Conservation (phyloP, 169 alveolate genomes). For the Plasmodium billcollinsi region DNA sequence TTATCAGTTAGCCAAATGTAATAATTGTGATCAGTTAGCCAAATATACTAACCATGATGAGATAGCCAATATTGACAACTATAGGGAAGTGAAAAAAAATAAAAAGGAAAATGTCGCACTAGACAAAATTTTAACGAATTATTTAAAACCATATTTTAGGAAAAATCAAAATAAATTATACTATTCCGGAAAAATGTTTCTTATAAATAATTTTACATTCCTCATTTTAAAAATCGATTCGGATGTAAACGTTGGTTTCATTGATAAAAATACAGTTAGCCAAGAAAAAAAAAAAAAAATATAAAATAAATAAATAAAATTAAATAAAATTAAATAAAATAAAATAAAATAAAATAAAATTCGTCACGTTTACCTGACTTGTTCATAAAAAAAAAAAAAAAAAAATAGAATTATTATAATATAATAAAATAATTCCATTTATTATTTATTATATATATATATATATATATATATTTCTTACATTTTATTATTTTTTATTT, state of each 20-base stretch:
- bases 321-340: too few species aligned
- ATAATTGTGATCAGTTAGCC: too few species aligned
- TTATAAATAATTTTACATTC: slow-evolving; percentile 43
- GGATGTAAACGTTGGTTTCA: slow-evolving; percentile 47
- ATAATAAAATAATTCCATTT: too few species aligned
- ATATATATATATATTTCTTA: background rate
- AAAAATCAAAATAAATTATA: slow-evolving; percentile 45
- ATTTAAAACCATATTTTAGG: slow-evolving; percentile 46
- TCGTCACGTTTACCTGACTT: too few species aligned
- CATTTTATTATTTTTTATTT: background rate
- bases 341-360: too few species aligned
- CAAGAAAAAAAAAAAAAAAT: too few species aligned
- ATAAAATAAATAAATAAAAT: too few species aligned
- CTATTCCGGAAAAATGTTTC: slow-evolving; percentile 37
- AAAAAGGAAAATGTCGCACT: slow-evolving; percentile 23
- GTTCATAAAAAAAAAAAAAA: too few species aligned
- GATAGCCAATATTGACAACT: background rate
- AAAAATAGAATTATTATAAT: too few species aligned
- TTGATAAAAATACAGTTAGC: slow-evolving; percentile 41
- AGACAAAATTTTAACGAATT: slow-evolving; percentile 21
- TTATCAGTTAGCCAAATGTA: background rate
- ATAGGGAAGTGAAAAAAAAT: background rate
- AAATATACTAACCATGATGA: background rate
- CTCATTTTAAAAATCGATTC: slow-evolving; percentile 33
- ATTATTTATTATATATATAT: background rate